Percentiles rank a stretch among this genome's conserved stretches.
These are phyloP conservation scores for Myxozyma sirexii DNA, from an alignment of 805 yeast species.

Conservation along the genomic window DNA sequence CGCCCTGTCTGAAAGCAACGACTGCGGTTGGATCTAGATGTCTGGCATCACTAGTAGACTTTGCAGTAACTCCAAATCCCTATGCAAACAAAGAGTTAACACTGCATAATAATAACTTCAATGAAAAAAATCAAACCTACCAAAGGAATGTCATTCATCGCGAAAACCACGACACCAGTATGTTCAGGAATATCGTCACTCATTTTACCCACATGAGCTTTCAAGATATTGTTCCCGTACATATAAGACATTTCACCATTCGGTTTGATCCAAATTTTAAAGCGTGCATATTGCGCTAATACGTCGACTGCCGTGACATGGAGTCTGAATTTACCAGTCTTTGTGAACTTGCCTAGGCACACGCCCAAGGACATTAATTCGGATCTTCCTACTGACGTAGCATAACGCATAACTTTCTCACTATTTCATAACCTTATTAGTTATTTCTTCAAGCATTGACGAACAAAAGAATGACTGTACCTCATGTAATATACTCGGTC, in stretches of 20 bases:
- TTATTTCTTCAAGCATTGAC: background rate
- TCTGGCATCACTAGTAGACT: slow-evolving; percentile 85
- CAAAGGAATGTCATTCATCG: slow-evolving; percentile 87
- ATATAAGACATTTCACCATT: slow-evolving; percentile 99
- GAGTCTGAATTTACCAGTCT: slow-evolving; percentile 92
- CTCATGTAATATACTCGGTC: slow-evolving; percentile 91
- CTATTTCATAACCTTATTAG: background rate
- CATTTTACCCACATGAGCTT: slow-evolving; percentile 96
- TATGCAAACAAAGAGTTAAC: background rate
- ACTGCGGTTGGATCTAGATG: slow-evolving; percentile 90
- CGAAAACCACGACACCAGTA: slow-evolving; percentile 88
- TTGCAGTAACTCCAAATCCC: slow-evolving; percentile 95
- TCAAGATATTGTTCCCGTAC: slow-evolving; percentile 93
- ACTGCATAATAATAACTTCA: background rate
- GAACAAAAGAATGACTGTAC: slow-evolving; percentile 24
- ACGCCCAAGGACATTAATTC: slow-evolving; percentile 91
- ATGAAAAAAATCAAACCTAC: slow-evolving; percentile 8
- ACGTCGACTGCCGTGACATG: slow-evolving; percentile 90
- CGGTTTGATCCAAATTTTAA: slow-evolving; percentile 92
- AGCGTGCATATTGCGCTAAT: slow-evolving; percentile 84
- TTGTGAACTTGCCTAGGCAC: slow-evolving; percentile 95
- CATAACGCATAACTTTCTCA: slow-evolving; percentile 54
- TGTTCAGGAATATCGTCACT: slow-evolving; percentile 98
- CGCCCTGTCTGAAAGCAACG: slow-evolving; percentile 95
- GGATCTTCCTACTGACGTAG: slow-evolving; percentile 86